Base-by-base conservation (phyloP, 2,329 filamentous ascomycete species). In the Aspergillus brasiliensis region DNA sequence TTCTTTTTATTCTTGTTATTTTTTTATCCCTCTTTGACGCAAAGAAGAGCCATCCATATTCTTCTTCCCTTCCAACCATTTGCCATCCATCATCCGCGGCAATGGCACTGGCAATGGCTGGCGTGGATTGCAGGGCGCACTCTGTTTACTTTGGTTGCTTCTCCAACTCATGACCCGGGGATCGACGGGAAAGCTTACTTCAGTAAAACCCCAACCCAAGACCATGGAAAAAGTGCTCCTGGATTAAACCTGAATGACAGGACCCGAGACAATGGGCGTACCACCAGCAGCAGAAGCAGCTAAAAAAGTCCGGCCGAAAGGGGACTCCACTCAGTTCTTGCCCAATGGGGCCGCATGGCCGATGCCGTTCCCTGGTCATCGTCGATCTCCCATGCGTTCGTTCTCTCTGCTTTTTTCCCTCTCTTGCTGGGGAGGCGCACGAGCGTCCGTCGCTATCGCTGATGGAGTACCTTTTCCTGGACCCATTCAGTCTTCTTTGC, bases 181-280 rank as follows among this genome's bases (percentile, higher is more conserved):
- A 65, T 66, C 60, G 57, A 60, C 64, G 38, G 23, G 38, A 60
- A 67, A 64, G 58, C 62, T 64, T 62, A 58, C 62, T 51, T 57
- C 47, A 49, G 31, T n/a, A n/a, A n/a, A 42, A 52, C 37, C 54
- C 42, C 54, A 56, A 55, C 25, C 42, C 54, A 54, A 51, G n/a
- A 21, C 21, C 49, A 56, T 56, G 53, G 51, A 56, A 49, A 57
- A 51, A 40, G 47, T 51, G 23, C 51, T 59, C 57, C 38, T 53
- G 46, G 57, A 47, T 48, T 19, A 42, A 44, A 57, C 25, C 57
- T 61, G 60, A 59, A 57, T 67, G 66, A 67, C 63, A 67, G 64
- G 65, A 65, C 66, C 66, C 66, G 62, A 67, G 65, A 64, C 66
- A 64, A 62, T 66, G 66, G 66, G 57, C 59, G 62, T 66, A 57